Percentiles rank a stretch among this genome's conserved stretches.
Evolutionary conservation across 768 basidiomycete genomes (phyloP).

Genomic region (Podaxis sp.): DNA sequence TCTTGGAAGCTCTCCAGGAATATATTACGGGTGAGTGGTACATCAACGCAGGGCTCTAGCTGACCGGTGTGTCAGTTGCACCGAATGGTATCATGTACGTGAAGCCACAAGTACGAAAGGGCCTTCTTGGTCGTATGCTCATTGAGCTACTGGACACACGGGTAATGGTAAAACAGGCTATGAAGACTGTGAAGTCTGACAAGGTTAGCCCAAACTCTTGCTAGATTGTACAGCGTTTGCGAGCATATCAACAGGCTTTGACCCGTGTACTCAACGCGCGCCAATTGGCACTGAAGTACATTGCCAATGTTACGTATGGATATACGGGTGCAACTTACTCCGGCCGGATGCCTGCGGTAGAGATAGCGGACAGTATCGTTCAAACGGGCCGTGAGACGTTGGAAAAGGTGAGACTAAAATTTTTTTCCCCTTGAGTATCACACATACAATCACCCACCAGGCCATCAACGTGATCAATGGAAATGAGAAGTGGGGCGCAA

Average conservation of each 20-base stretch:
- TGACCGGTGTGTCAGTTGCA: conserved; percentile 54
- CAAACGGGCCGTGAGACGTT: conserved; percentile 94
- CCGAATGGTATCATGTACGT: conserved; percentile 96
- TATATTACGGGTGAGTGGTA: conserved; percentile 66
- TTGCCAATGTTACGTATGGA: conserved; percentile 93
- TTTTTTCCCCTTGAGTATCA: background rate
- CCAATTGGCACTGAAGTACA: conserved; percentile 91
- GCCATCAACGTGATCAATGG: conserved; percentile 79
- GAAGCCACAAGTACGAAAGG: conserved; percentile 79
- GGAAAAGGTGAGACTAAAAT: conserved; percentile 66
- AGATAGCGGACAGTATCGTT: conserved; percentile 97
- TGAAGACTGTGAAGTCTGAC: conserved; percentile 77
- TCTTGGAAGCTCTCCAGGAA: conserved; percentile 67
- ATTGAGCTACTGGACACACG: conserved; percentile 90
- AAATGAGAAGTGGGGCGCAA: conserved; percentile 83
- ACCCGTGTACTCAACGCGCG: conserved; percentile 81
- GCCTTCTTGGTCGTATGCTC: conserved; percentile 88
- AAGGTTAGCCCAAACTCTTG: conserved; percentile 49
- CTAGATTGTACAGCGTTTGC: background rate
- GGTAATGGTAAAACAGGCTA: conserved; percentile 97
- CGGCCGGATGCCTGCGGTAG: conserved; percentile 97
- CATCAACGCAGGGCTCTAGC: background rate
- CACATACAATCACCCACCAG: conserved; percentile 35
- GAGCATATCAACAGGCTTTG: conserved; percentile 51
- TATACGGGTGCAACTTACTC: conserved; percentile 95